Base-by-base conservation (phyloP, 805 yeast genomes). In the Barnettozyma californica region DNA sequence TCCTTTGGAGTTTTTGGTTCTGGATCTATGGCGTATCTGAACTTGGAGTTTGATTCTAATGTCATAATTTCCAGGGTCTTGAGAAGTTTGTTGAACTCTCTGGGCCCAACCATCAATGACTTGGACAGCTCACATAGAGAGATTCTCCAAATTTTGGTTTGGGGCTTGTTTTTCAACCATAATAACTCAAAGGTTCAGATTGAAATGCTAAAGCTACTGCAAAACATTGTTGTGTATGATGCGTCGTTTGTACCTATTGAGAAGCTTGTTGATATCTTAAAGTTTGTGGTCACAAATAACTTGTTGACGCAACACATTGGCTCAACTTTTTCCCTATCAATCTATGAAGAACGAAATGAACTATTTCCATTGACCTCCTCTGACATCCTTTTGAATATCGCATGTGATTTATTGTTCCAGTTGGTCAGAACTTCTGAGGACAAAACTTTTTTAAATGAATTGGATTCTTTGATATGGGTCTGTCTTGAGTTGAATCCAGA, bases 381-480 rank as follows among this genome's bases (percentile, higher is more conserved):
- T 52, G 50, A 56, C 13, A 64, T 58, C 14, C 57, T 73, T 21
- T 67, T 74, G 20, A 64, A 66, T 18, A 66, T 73, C 3, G 79
- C 84, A 1, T 74, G 81, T 45, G 75, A 70, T 31, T 75, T 86
- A n/a, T 69, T 83, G 46, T 74, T 71, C 26, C 87, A 84, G 56
- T 57, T 85, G 27, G 68, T 81, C 31, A 79, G 80, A 53, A 71
- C 80, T 0, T 76, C 79, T 2, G 75, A 76, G n/a, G 68, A 70
- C 16, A 60, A 68, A 19, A 59, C 76, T 1, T 71, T 83, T 48
- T 60, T 67, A 2, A 63, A 67, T 13, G 74, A 72, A 2, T 60
- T 81, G 7, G 81, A 80, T 37, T 73, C 69, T 39, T 68, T 77
- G 25, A 66, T 84, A 7, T 87, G 94, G 94, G 68, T 80, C 9